Conservation (phyloP, 2,329 filamentous ascomycete genomes). For the Aspergillus spinulosporus region DNA sequence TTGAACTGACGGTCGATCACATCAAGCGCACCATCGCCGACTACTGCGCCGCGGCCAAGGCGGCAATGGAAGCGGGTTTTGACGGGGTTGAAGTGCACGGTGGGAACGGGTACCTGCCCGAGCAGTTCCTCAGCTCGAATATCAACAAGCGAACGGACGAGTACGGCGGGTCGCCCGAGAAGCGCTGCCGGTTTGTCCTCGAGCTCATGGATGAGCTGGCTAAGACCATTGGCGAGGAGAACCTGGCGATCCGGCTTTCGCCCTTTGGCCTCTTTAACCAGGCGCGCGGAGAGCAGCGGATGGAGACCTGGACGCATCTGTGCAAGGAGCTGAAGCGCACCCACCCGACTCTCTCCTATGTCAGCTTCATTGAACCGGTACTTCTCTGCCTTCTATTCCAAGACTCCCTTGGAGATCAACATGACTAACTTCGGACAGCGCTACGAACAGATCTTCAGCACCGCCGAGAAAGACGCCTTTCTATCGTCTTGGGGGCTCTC, state of each 20-base stretch:
- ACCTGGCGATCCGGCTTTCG: slow-evolving; percentile 48
- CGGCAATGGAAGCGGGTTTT: slow-evolving; percentile 57
- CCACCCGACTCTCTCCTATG: slow-evolving; percentile 52
- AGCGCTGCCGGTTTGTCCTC: slow-evolving; percentile 57
- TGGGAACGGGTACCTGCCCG: slow-evolving; percentile 54
- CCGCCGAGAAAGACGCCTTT: slow-evolving; percentile 52
- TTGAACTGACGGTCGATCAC: slow-evolving; percentile 48
- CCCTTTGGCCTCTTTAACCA: slow-evolving; percentile 57
- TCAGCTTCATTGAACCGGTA: slow-evolving; percentile 57
- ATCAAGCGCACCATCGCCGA: slow-evolving; percentile 47
- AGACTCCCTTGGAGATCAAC: background rate
- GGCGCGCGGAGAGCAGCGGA: slow-evolving; percentile 50
- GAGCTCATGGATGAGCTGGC: slow-evolving; percentile 54
- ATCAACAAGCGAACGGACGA: slow-evolving; percentile 53
- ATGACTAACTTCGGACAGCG: slow-evolving; percentile 27
- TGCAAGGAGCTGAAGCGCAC: slow-evolving; percentile 50
- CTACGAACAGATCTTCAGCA: slow-evolving; percentile 55
- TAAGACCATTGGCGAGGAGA: slow-evolving; percentile 47
- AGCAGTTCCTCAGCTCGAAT: slow-evolving; percentile 55
- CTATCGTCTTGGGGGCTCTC: slow-evolving; percentile 51
- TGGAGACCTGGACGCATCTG: slow-evolving; percentile 56
- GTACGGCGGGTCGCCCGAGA: slow-evolving; percentile 54
- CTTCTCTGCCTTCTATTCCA: background rate
- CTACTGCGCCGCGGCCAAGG: slow-evolving; percentile 48
- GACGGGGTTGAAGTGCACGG: slow-evolving; percentile 55